phyloP scores from a whole-genome alignment of 768 basidiomycete genomes.

The Hypholoma sublateritium region DNA sequence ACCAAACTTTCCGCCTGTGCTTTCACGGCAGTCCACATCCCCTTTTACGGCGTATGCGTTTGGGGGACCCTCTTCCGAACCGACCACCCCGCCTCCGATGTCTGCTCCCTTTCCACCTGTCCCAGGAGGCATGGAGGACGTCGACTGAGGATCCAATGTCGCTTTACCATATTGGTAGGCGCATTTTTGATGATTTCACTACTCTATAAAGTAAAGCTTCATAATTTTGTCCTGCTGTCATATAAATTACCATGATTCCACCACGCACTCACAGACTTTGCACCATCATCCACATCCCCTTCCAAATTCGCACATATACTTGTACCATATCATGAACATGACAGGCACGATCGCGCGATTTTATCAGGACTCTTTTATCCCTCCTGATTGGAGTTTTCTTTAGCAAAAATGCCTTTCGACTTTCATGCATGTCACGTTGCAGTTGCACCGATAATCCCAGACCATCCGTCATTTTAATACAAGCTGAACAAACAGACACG shows the following conservation, averaged over 20 bases:
- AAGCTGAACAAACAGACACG: neutral
- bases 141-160: conserved; percentile 18
- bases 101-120: conserved; percentile 7
- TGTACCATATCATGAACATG: neutral
- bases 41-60: conserved; percentile 5
- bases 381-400: neutral
- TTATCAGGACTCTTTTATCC: neutral
- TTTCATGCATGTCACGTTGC: neutral
- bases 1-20: neutral
- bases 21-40: neutral
- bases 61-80: conserved; percentile 1
- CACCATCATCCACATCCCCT: neutral
- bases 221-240: neutral
- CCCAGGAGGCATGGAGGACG: conserved; percentile 24
- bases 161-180: neutral
- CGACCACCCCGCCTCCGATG: neutral
- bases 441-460: neutral
- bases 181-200: neutral
- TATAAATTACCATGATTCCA: neutral
- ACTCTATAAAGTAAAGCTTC: neutral
- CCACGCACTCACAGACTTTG: neutral
- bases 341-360: neutral
- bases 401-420: neutral
- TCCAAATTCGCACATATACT: neutral
- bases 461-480: neutral